Evolutionary conservation across 495 filamentous ascomycete species (phyloP), one percentile per base, ranked within the genome.

Genomic region (Cudoniella acicularis): DNA sequence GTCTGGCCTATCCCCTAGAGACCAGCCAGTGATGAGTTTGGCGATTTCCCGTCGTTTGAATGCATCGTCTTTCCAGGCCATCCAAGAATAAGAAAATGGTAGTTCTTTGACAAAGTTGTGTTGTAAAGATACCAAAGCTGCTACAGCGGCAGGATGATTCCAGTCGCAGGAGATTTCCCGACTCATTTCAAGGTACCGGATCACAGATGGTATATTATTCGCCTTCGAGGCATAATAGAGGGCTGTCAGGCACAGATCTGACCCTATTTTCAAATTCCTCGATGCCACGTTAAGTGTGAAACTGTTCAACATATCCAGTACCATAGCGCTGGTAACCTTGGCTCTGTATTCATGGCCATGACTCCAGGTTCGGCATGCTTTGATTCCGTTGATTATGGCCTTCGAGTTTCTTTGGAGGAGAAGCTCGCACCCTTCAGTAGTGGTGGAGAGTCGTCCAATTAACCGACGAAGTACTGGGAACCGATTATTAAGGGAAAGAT

Each of bases 281-380:
- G 64, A 60, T 10, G 57, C 30, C 48, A 61, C 49, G 25, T 57
- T 66, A 10, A 54, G 13, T 0, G 26, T 4, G 6, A 66, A 23
- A 20, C 55, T 62, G 42, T 64, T 64, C 47, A 67, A 18, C 9
- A 67, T 17, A 1, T 24, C 4, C 3, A 65, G n/a, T 20, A 65
- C 43, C 53, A 11, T 24, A 10, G 6, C 13, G 2, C 27, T 17
- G 13, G 47, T n/a, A 16, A 53, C n/a, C n/a, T 17, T 30, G 4
- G 36, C 16, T 41, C 9, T 11, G 1, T 13, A 11, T 49, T 21
- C n/a, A 49, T 17, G 47, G 22, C 17, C 4, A 4, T 8, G 30
- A 30, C 6, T 18, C n/a, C 0, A 53, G 2, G n/a, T 0, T 3
- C 47, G 49, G 46, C 59, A 66, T 3, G n/a, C 10, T 8, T 24